These are phyloP conservation scores for Pseudonectria foliicola DNA, from an alignment of 2,329 filamentous ascomycete genomes.

Conservation along the genomic window DNA sequence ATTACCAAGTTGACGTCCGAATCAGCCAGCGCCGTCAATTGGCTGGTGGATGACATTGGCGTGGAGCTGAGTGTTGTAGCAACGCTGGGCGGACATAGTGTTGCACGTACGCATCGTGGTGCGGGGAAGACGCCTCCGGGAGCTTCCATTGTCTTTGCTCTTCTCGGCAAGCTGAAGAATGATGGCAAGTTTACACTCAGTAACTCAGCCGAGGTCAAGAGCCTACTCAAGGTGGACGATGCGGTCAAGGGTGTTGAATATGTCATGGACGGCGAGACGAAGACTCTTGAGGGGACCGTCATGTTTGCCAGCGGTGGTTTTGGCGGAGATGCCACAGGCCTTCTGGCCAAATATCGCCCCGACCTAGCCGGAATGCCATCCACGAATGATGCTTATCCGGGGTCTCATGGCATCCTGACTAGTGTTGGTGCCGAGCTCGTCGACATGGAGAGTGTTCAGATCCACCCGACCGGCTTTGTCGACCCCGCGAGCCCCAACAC, in stretches of 20 bases:
- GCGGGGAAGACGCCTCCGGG: conserved; percentile 50
- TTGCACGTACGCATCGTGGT: conserved; percentile 42
- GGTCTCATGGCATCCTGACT: conserved; percentile 39
- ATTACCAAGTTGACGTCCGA: conserved; percentile 40
- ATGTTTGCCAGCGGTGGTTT: conserved; percentile 58
- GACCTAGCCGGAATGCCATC: conserved; percentile 54
- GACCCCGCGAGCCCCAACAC: conserved; percentile 40
- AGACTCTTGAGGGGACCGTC: conserved; percentile 39
- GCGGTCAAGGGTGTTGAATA: conserved; percentile 48
- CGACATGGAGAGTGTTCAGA: conserved; percentile 52
- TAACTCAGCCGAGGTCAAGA: conserved; percentile 46
- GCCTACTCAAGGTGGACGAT: conserved; percentile 31
- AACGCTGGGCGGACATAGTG: conserved; percentile 51
- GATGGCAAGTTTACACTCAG: conserved; percentile 44
- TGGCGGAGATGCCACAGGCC: conserved; percentile 51
- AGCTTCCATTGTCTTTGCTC: conserved; percentile 47
- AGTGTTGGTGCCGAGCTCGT: conserved; percentile 35
- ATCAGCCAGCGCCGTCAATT: conserved; percentile 45
- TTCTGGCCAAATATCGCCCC: conserved; percentile 49
- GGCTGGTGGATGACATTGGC: conserved; percentile 49
- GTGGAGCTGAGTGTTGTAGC: conserved; percentile 53
- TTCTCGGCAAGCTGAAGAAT: conserved; percentile 44
- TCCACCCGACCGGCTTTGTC: conserved; percentile 59
- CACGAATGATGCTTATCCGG: conserved; percentile 53
- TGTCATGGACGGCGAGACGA: conserved; percentile 24